Percentiles rank a stretch among this genome's conserved stretches.
Conservation (phyloP, 768 basidiomycete species). For the Lentinula aciculospora region DNA sequence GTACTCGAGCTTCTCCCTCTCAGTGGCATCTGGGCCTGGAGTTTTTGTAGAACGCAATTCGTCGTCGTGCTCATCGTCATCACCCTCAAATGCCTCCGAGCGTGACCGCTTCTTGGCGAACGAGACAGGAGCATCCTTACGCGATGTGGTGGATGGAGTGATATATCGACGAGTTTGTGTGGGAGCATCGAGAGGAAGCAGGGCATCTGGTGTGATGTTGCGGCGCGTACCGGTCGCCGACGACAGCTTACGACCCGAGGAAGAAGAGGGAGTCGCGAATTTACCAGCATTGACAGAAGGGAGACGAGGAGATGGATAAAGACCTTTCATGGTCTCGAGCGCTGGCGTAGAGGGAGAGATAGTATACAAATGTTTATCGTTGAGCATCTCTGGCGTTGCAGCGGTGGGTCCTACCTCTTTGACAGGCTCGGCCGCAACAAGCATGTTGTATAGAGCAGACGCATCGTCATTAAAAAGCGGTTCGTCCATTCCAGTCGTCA, state of each 20-base stretch:
- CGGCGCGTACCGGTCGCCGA: constrained; percentile 34
- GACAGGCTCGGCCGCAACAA: neutral
- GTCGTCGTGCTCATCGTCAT: constrained; percentile 25
- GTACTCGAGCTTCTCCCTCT: constrained; percentile 51
- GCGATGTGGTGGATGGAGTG: constrained; percentile 68
- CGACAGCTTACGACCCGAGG: constrained; percentile 23
- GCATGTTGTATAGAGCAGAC: neutral
- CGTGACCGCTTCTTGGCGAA: constrained; percentile 59
- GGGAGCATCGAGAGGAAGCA: constrained; percentile 72
- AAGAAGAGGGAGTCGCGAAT: constrained; percentile 9
- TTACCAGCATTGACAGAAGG: constrained; percentile 12
- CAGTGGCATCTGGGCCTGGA: constrained; percentile 23
- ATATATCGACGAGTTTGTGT: constrained; percentile 75
- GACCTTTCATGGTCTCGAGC: constrained; percentile 31
- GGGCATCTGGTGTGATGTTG: constrained; percentile 56
- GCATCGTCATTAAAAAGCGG: constrained; percentile 1
- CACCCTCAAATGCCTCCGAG: constrained; percentile 25
- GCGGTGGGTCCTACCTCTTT: neutral
- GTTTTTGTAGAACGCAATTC: constrained; percentile 19
- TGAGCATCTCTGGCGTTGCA: constrained; percentile 13
- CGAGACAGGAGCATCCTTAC: constrained; percentile 71
- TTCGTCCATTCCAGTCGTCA: neutral
- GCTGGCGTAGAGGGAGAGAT: constrained; percentile 50
- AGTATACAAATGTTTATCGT: constrained; percentile 33
- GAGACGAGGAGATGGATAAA: constrained; percentile 25